Percentiles rank a stretch among this genome's conserved stretches.
These are phyloP conservation scores for Globisporangium sylvaticum DNA, from an alignment of 352 stramenopile genomes.

Conservation along the genomic window DNA sequence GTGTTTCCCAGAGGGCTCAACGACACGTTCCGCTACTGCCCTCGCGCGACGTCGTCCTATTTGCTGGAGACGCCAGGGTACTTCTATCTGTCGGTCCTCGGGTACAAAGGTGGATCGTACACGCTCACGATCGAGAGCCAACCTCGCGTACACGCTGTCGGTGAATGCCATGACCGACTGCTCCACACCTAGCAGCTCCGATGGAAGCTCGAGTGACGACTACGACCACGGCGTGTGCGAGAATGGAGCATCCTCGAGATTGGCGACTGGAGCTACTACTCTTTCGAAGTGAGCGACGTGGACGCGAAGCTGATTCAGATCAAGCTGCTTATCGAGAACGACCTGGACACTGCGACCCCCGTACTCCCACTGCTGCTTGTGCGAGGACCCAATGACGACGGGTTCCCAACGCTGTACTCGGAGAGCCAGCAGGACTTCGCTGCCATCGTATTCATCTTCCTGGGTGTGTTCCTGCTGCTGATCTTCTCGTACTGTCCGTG, in stretches of 20 bases:
- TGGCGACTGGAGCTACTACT: conserved; percentile 57
- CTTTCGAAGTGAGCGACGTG: conserved; percentile 56
- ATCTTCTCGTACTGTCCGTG: conserved; percentile 50
- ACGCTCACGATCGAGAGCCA: conserved; percentile 32
- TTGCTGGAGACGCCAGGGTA: conserved; percentile 50
- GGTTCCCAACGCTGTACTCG: conserved; percentile 46
- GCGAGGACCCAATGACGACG: conserved; percentile 38
- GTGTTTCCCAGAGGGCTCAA: conserved; percentile 57
- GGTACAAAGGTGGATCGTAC: conserved; percentile 37
- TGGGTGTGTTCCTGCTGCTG: conserved; percentile 33
- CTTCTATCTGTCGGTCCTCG: conserved; percentile 71
- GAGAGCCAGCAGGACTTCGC: conserved; percentile 53
- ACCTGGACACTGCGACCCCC: conserved; percentile 33
- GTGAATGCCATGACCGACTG: conserved; percentile 57
- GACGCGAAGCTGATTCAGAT: conserved; percentile 42
- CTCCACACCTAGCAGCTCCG: conserved; percentile 1
- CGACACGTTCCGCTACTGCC: conserved; percentile 55
- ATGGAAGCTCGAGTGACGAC: conserved; percentile 6
- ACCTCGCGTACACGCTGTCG: conserved; percentile 45
- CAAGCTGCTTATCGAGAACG: conserved; percentile 40
- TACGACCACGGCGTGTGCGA: conserved; percentile 33
- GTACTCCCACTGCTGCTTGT: conserved; percentile 55
- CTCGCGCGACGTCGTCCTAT: conserved; percentile 45
- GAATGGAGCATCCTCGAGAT: conserved; percentile 36
- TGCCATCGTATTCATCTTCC: conserved; percentile 43